phyloP scores from a whole-genome alignment of 176 grass and related monocot genomes.

The Carex cristatella region DNA sequence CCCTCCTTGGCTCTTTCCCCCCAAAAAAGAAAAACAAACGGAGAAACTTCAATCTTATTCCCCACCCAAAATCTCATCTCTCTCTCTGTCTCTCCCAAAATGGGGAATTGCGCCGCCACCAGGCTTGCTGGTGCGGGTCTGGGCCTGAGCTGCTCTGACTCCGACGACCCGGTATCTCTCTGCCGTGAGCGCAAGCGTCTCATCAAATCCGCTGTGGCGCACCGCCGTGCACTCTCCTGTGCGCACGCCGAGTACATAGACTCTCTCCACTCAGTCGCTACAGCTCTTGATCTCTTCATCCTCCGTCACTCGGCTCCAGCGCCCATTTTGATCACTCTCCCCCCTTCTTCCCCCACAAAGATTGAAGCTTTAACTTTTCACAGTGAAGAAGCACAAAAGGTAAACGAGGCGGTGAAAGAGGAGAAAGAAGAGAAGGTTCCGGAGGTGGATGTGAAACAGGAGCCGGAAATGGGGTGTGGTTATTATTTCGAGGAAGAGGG shows the following conservation, averaged over 20 bases:
- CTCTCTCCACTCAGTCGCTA: conserved; percentile 60
- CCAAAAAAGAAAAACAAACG: background rate
- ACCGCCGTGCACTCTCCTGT: conserved; percentile 49
- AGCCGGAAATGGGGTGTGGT: conserved; percentile 39
- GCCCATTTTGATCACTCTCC: conserved; percentile 79
- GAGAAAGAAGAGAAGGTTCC: background rate
- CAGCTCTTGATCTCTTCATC: conserved; percentile 71
- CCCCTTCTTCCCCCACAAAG: conserved; percentile 49
- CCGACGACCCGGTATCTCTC: conserved; percentile 64
- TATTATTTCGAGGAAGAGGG: conserved; percentile 57
- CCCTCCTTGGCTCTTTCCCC: conserved; percentile 29
- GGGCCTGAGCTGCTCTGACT: conserved; percentile 27
- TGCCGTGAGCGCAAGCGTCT: conserved; percentile 86
- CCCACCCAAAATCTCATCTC: background rate
- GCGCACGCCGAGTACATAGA: conserved; percentile 60
- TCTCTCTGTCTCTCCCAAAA: conserved; percentile 3
- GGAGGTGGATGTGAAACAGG: conserved; percentile 3
- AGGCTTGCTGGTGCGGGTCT: conserved; percentile 49
- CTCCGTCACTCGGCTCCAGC: conserved; percentile 71
- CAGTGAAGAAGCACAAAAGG: background rate
- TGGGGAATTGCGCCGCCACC: conserved; percentile 94
- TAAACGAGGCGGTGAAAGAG: background rate
- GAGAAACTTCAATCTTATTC: background rate
- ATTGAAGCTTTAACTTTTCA: conserved; percentile 19
- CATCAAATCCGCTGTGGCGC: conserved; percentile 63